Percentiles rank a stretch among this genome's conserved stretches.
These are phyloP conservation scores for Suillus paluster DNA, from an alignment of 768 basidiomycete genomes.

Conservation along the genomic window DNA sequence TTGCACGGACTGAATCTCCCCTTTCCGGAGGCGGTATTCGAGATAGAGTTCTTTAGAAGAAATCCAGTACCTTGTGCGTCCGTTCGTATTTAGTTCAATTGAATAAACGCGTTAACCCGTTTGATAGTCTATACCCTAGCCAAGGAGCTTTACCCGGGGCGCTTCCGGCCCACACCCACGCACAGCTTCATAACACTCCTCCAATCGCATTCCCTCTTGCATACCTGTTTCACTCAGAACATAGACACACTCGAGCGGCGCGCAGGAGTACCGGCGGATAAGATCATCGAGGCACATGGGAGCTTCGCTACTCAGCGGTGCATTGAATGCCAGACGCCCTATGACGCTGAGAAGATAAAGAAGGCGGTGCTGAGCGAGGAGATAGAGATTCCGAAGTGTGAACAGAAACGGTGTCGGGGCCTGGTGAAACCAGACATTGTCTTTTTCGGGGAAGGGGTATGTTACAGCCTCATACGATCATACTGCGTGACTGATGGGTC, in stretches of 20 bases:
- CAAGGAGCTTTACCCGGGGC: slow-evolving; percentile 90
- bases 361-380: slow-evolving; percentile 59
- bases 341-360: slow-evolving; percentile 71
- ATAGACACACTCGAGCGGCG: slow-evolving; percentile 91
- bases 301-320: slow-evolving; percentile 91
- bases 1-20: slow-evolving; percentile 76
- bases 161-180: slow-evolving; percentile 83
- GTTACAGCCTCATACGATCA: slow-evolving; percentile 26
- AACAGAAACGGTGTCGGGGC: slow-evolving; percentile 55
- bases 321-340: slow-evolving; percentile 67
- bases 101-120: neutral
- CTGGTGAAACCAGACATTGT: slow-evolving; percentile 94
- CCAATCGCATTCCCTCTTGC: slow-evolving; percentile 66
- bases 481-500: slow-evolving; percentile 2
- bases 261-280: slow-evolving; percentile 73
- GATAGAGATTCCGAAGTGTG: slow-evolving; percentile 64
- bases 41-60: slow-evolving; percentile 80
- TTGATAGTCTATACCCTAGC: slow-evolving; percentile 84
- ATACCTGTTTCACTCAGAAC: slow-evolving; percentile 87
- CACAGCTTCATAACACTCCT: slow-evolving; percentile 92
- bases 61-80: slow-evolving; percentile 81
- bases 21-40: slow-evolving; percentile 96
- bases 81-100: neutral
- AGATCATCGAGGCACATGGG: slow-evolving; percentile 94
- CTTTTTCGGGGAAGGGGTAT: slow-evolving; percentile 84